Evolutionary conservation across 208 protist species (phyloP), one percentile per base, ranked within the genome.

Genomic region (Wallacemonas sp.): DNA sequence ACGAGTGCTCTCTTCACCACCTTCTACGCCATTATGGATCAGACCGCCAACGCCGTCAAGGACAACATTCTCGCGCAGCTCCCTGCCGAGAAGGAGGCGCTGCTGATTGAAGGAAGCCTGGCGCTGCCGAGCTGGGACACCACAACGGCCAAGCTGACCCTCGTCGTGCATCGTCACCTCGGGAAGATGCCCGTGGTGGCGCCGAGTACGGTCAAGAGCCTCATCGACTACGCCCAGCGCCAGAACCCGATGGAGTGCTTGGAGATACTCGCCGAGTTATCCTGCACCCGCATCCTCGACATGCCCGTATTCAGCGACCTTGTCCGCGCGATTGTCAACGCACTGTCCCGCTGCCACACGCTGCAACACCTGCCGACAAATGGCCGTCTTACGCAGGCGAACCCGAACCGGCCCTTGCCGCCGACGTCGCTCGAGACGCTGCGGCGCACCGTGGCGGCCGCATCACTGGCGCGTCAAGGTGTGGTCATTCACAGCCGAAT

Each of bases 341-440:
- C 76, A 0, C 67, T 96, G 42, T 73, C 72, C 17, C 85, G 80
- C 19, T 91, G 71, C 58, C 88, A 92, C 67, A 80, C 77, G 11
- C 76, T 96, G 38, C 73, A 73, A 33, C 85, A 96, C 75, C 76
- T 96, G 62, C 90, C 90, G 9, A 78, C 80, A 6, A 96, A 96
- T 60, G 86, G 86, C 0, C 80, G 88, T 6, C 70, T 96, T 24
- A 59, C 75, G 62, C 63, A 73, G 33, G 67, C 77, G 28, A 69
- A 70, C 6, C 30, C 64, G 21, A 72, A 75, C 44, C 61, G 63
- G 14, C 47, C 67, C 22, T 22, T 69, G n/a, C 60, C 75, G 5
- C 47, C 54, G 22, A 58, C 72, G 17, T 62, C 56, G 15, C 66
- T 84, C 15, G 55, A 72, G 12, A 61, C 80, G 30, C 69, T 93